Evolutionary conservation across 2,329 filamentous ascomycete species (phyloP).

Genomic region (Ophiostoma ips): DNA sequence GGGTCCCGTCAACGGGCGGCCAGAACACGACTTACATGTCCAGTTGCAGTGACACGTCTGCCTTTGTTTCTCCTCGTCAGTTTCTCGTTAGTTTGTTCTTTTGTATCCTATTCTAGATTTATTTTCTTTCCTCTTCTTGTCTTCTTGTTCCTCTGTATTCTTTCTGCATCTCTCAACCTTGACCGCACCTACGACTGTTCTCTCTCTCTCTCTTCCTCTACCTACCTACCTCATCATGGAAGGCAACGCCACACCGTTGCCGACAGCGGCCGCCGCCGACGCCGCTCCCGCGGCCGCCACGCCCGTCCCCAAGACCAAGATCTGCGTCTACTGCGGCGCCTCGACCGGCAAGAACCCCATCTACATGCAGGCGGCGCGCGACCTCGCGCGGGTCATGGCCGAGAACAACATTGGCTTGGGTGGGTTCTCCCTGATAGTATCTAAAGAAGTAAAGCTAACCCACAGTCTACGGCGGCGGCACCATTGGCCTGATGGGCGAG

Average conservation of each 20-base stretch:
- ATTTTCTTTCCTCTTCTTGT: background rate
- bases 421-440: no score
- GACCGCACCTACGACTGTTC: no score
- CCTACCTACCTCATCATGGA: constrained; percentile 11
- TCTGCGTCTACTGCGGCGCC: constrained; percentile 93
- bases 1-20: no score
- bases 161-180: background rate
- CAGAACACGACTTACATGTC: no score
- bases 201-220: background rate
- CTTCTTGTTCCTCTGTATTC: background rate
- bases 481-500: constrained; percentile 90
- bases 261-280: constrained; percentile 11
- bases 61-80: no score
- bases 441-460: no score
- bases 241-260: constrained; percentile 11
- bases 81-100: no score
- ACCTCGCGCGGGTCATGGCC: constrained; percentile 61
- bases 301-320: constrained; percentile 39
- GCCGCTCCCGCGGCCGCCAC: constrained; percentile 18
- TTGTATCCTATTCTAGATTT: no score
- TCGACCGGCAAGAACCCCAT: constrained; percentile 56
- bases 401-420: constrained; percentile 64
- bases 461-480: constrained; percentile 96
- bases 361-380: constrained; percentile 65
- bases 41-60: no score